Percentiles rank a stretch among this genome's conserved stretches.
Conservation (phyloP, 805 yeast genomes). For the Ogataea degrootiae region DNA sequence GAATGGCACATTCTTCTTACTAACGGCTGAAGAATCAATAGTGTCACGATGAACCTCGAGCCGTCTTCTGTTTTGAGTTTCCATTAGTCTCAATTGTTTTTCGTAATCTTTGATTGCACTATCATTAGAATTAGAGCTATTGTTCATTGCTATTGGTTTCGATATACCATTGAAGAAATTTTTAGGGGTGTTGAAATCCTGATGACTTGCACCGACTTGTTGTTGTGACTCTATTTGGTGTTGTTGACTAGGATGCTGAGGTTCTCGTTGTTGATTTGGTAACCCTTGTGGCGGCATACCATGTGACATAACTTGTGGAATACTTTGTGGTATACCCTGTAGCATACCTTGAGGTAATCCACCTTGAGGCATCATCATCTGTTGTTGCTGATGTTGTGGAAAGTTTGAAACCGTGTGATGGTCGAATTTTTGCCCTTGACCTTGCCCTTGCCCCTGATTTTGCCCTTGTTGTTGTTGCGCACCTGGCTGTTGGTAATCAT, state of each 20-base stretch:
- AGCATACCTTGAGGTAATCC: constrained; percentile 3
- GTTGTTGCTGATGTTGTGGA: constrained; percentile 23
- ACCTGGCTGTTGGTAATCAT: neutral
- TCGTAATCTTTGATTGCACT: constrained; percentile 79
- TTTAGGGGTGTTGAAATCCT: constrained; percentile 18
- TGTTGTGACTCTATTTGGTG: constrained; percentile 13
- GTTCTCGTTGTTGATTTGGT: constrained; percentile 12
- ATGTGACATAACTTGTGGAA: neutral
- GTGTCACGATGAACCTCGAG: constrained; percentile 48
- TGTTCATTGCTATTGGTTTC: constrained; percentile 14
- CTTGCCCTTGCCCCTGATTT: constrained; percentile 14
- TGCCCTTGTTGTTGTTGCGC: constrained; percentile 1
- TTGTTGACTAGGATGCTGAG: constrained; percentile 14
- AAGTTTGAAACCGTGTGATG: constrained; percentile 25
- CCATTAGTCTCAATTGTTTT: constrained; percentile 69
- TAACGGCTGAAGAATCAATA: constrained; percentile 19
- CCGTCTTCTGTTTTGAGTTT: constrained; percentile 69
- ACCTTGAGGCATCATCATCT: constrained; percentile 20
- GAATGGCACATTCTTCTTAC: constrained; percentile 14
- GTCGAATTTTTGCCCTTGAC: constrained; percentile 17
- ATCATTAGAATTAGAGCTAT: constrained; percentile 20
- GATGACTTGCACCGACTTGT: constrained; percentile 13
- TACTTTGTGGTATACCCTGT: constrained; percentile 1
- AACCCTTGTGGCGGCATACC: neutral
- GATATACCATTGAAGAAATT: constrained; percentile 19